Conservation (phyloP, 495 filamentous ascomycete species). For the Xanthoparmelia taractica region DNA sequence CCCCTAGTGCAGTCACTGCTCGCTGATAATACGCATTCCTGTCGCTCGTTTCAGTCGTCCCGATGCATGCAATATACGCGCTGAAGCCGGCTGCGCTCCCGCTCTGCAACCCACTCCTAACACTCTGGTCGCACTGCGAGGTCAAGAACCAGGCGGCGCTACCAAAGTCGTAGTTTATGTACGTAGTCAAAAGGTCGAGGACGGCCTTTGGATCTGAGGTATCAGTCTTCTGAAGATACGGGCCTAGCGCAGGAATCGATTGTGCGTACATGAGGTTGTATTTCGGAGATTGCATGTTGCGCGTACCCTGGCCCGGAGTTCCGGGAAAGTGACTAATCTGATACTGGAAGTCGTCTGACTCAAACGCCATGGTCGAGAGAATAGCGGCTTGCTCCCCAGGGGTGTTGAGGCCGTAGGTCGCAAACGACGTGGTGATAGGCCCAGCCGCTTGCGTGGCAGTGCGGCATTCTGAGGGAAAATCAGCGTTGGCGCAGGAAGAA, state of each 20-base stretch:
- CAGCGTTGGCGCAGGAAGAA: conserved; percentile 37
- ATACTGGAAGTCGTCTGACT: conserved; percentile 60
- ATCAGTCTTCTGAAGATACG: conserved; percentile 27
- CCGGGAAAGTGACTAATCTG: conserved; percentile 59
- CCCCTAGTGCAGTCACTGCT: conserved; percentile 36
- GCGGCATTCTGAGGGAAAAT: conserved; percentile 51
- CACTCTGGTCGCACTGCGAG: conserved; percentile 49
- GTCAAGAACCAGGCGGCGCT: conserved; percentile 68
- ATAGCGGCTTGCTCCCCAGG: conserved; percentile 55
- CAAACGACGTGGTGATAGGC: conserved; percentile 47
- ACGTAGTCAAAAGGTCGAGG: conserved; percentile 49
- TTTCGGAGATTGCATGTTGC: conserved; percentile 39
- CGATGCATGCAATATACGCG: conserved; percentile 60
- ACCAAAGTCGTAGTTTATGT: conserved; percentile 60
- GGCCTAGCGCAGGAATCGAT: conserved; percentile 44
- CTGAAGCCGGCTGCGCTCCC: conserved; percentile 50
- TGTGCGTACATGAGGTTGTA: conserved; percentile 55
- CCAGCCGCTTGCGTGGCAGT: conserved; percentile 57
- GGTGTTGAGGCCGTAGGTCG: conserved; percentile 46
- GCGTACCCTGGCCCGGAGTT: conserved; percentile 60
- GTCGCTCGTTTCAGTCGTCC: conserved; percentile 41
- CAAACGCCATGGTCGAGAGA: conserved; percentile 56
- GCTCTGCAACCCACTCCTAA: conserved; percentile 40
- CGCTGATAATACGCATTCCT: conserved; percentile 50
- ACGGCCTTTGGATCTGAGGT: conserved; percentile 39